These are phyloP conservation scores for Mortierella sp. DNA, from an alignment of 371 early-diverging fungal species.

Conservation along the genomic window DNA sequence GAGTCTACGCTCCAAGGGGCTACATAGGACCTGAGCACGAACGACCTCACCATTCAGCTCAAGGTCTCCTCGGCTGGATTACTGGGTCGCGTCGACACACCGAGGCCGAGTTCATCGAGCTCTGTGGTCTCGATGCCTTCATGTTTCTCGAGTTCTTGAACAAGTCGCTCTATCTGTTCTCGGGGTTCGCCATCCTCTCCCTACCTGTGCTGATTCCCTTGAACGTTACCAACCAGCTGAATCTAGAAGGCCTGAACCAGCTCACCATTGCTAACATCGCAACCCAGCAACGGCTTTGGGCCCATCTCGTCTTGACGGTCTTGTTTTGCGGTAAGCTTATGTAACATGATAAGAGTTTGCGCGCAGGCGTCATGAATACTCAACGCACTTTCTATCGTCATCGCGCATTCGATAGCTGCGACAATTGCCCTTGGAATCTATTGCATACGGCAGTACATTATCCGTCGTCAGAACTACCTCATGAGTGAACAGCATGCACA, in stretches of 20 bases:
- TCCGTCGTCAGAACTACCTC: conserved; percentile 29
- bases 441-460: conserved; percentile 26
- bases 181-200: conserved; percentile 30
- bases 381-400: no score
- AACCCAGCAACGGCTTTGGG: conserved; percentile 45
- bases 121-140: conserved; percentile 44
- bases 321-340: conserved; percentile 46
- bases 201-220: conserved; percentile 44
- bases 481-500: conserved; percentile 23
- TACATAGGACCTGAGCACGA: conserved; percentile 31
- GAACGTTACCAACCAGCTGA: conserved; percentile 25
- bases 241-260: conserved; percentile 39
- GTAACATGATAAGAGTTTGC: no score
- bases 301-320: conserved; percentile 39
- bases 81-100: conserved; percentile 8
- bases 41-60: not conserved
- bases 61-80: conserved; percentile 22
- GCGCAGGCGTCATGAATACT: no score
- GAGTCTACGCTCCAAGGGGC: conserved; percentile 38
- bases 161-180: conserved; percentile 45
- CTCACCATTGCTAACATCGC: conserved; percentile 45
- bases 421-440: conserved; percentile 19
- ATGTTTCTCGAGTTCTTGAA: conserved; percentile 44
- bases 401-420: no score
- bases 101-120: conserved; percentile 27